Percentiles rank a stretch among this genome's conserved stretches.
Conservation (phyloP, 78 protist genomes). For the slime mould (Dictyostelium discoideum) region DNA sequence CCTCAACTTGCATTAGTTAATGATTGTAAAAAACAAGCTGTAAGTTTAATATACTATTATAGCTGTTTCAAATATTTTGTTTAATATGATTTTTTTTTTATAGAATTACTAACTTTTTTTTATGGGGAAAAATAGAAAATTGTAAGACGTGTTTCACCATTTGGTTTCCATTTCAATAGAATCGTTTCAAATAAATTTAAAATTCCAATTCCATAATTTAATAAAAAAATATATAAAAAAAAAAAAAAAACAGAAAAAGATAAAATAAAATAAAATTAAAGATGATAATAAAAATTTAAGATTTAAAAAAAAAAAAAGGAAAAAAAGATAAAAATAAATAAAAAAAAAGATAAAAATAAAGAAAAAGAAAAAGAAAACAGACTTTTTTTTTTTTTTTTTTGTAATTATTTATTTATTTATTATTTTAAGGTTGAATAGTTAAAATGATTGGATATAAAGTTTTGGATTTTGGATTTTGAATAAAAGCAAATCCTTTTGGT, state of each 20-base stretch:
- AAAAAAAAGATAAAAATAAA: neutral
- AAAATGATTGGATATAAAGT: conserved; percentile 61
- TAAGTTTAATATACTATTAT: neutral
- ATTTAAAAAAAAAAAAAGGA: neutral
- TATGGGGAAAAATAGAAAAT: conserved; percentile 18
- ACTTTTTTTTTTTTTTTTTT: neutral
- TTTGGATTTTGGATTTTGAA: conserved; percentile 65
- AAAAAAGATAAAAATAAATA: neutral
- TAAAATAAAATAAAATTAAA: neutral
- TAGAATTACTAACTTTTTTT: no score
- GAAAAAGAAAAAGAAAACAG: neutral
- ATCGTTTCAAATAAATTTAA: conserved; percentile 42
- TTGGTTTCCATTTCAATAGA: conserved; percentile 39
- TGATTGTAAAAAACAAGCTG: conserved; percentile 36
- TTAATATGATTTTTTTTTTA: neutral
- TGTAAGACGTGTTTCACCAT: conserved; percentile 54
- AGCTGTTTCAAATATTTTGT: neutral
- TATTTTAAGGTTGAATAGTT: conserved; percentile 63
- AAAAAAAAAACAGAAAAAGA: neutral
- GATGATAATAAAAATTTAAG: neutral
- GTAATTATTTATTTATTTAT: neutral
- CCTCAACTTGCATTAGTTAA: neutral
- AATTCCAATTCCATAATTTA: conserved; percentile 34
- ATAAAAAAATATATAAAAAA: neutral
- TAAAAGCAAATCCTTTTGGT: conserved; percentile 70